These are phyloP conservation scores for Artomyces pyxidatus DNA, from an alignment of 768 basidiomycete genomes.

Conservation along the genomic window DNA sequence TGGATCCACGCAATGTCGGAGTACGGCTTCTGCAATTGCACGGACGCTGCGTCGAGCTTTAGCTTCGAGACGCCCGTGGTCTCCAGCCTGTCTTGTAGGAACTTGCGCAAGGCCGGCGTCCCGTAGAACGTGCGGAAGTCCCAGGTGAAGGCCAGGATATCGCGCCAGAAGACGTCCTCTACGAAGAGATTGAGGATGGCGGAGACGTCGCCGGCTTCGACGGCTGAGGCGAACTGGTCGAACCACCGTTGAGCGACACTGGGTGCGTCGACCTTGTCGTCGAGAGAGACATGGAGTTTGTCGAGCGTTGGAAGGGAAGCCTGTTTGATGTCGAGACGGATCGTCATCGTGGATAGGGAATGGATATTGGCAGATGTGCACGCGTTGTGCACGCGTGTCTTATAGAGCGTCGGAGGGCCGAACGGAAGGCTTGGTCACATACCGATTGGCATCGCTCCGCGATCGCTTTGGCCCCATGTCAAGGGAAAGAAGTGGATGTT, in stretches of 20 bases:
- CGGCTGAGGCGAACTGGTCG: constrained; percentile 11
- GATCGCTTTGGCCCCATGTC: too few species aligned
- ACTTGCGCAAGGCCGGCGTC: constrained; percentile 28
- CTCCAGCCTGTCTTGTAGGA: constrained; percentile 40
- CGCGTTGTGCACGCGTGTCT: too few species aligned
- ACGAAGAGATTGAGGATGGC: constrained; percentile 14
- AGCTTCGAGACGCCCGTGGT: constrained; percentile 17
- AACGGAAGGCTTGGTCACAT: too few species aligned
- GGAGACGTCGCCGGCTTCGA: constrained; percentile 6
- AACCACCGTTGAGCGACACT: constrained; percentile 18
- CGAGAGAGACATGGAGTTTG: constrained; percentile 11
- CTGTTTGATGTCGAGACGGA: neutral
- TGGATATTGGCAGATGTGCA: too few species aligned
- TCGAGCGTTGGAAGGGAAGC: constrained; percentile 17
- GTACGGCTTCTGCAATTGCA: constrained; percentile 21
- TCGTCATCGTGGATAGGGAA: neutral
- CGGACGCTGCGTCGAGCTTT: constrained; percentile 17
- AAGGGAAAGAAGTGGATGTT: too few species aligned
- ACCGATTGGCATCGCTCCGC: too few species aligned
- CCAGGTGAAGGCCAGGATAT: constrained; percentile 57
- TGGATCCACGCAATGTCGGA: constrained; percentile 37
- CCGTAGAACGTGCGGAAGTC: constrained; percentile 52
- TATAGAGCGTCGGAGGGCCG: too few species aligned
- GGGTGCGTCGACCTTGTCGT: constrained; percentile 7
- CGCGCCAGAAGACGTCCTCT: constrained; percentile 45